Evolutionary conservation across 164 flowering plant species (phyloP), one percentile per base, ranked within the genome.

Genomic region (Dillenia suffruticosa): DNA sequence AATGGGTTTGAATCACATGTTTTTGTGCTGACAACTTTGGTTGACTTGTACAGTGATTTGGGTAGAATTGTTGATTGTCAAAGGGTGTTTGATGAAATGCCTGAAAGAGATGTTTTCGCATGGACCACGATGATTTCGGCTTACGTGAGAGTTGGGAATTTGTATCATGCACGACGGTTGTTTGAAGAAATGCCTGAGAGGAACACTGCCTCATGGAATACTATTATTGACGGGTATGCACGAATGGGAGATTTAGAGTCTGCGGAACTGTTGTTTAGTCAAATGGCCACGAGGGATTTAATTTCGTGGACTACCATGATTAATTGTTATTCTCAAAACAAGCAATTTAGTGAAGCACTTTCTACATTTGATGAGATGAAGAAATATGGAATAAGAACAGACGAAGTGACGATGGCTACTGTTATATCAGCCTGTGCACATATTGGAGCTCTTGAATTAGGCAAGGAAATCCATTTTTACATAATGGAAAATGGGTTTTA

Each of bases 251-350:
- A 83, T 67, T 74, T 81, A 16, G 82, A 77, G 55, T 66, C 76
- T 16, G 90, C 94, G 0, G 77, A 77, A 57, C 49, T 49, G 10
- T 57, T 89, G 72, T 89, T 91, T 58, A 43, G 56, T 45, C 67
- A 53, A 24, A 89, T 87, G 92, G 81, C 77, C 2, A 16, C 43
- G 0, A 86, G 68, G 76, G 97, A 90, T 74, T 63, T 82, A 49
- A 80, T 91, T 19, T 78, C 97, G 10, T 91, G 97, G 97, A 88
- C 96, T 0, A 78, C 90, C 3, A 87, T 91, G 96, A 89, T 89
- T 57, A 65, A 71, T 15, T 80, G 89, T 65, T 91, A 85, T 69
- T 76, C 94, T 58, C 85, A 76, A 57, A 78, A 74, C 48, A 72
- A 77, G 67, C 60, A 52, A 16, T 84, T 68, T 53, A 56, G 57